Evolutionary conservation across 2,329 filamentous ascomycete species (phyloP).

Genomic region (Sarocladium strictum): DNA sequence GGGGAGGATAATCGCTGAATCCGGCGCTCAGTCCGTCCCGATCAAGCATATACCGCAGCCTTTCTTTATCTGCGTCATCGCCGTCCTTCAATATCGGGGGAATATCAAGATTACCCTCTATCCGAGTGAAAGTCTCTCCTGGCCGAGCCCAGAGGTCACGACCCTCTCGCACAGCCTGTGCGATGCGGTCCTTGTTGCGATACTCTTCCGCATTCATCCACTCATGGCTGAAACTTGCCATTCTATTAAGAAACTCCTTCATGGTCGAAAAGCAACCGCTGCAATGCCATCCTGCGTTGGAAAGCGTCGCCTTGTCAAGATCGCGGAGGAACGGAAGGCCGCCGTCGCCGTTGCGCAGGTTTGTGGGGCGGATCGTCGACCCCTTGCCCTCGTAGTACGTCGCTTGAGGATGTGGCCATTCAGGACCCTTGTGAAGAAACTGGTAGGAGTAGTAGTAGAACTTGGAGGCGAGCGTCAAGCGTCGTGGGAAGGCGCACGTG

Average conservation of each 20-base stretch:
- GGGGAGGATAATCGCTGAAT: conserved; percentile 38
- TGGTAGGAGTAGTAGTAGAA: conserved; percentile 57
- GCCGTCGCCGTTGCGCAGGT: conserved; percentile 44
- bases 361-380: conserved; percentile 44
- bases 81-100: conserved; percentile 36
- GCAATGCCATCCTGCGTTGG: conserved; percentile 56
- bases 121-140: conserved; percentile 38
- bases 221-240: conserved; percentile 49
- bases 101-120: conserved; percentile 47
- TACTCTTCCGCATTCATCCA: conserved; percentile 45
- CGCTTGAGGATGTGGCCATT: conserved; percentile 55
- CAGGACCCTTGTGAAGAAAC: conserved; percentile 32
- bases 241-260: conserved; percentile 47
- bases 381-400: conserved; percentile 40
- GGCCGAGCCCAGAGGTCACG: conserved; percentile 49
- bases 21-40: conserved; percentile 41
- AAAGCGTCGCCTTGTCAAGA: conserved; percentile 37
- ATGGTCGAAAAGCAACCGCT: conserved; percentile 54
- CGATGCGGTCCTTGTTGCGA: conserved; percentile 41
- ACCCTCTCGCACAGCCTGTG: conserved; percentile 43
- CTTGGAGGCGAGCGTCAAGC: conserved; percentile 43
- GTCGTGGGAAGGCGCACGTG: conserved; percentile 45
- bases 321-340: conserved; percentile 30
- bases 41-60: conserved; percentile 39
- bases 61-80: conserved; percentile 25